Conservation (phyloP, 2,329 filamentous ascomycete species). For the Colletotrichum lupini region DNA sequence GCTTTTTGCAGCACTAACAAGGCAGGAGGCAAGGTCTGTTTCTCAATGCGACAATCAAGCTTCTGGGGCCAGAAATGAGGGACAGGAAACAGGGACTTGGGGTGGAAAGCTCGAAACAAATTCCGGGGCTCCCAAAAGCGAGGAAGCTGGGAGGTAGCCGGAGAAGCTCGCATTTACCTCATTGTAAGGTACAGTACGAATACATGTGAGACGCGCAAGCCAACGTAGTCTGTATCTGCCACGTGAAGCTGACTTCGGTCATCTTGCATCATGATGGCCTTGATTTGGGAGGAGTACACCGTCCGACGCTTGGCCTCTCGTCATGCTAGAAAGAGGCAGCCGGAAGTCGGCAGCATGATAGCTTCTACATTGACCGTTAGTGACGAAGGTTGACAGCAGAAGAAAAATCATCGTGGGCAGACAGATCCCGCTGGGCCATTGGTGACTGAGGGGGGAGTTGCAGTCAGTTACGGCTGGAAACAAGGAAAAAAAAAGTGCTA, state of each 20-base stretch:
- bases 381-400: constrained; percentile 5
- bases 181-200: no score
- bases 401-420: background rate
- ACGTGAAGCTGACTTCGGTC: background rate
- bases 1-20: background rate
- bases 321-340: background rate
- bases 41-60: background rate
- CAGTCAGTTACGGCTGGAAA: background rate
- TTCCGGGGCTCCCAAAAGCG: background rate
- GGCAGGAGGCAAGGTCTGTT: background rate
- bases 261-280: background rate
- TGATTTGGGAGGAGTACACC: background rate
- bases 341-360: background rate
- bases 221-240: background rate
- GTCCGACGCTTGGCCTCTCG: background rate
- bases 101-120: background rate
- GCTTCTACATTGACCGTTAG: background rate
- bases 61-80: background rate
- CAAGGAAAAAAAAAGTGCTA: constrained; percentile 15
- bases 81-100: background rate
- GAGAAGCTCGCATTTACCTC: background rate
- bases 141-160: background rate
- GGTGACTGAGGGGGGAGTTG: background rate
- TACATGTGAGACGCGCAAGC: background rate
- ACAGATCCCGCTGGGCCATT: background rate